Evolutionary conservation across 1,284 basidiomycete genomes (phyloP), one percentile per base, ranked within the genome.

Genomic region (Malassezia restricta): DNA sequence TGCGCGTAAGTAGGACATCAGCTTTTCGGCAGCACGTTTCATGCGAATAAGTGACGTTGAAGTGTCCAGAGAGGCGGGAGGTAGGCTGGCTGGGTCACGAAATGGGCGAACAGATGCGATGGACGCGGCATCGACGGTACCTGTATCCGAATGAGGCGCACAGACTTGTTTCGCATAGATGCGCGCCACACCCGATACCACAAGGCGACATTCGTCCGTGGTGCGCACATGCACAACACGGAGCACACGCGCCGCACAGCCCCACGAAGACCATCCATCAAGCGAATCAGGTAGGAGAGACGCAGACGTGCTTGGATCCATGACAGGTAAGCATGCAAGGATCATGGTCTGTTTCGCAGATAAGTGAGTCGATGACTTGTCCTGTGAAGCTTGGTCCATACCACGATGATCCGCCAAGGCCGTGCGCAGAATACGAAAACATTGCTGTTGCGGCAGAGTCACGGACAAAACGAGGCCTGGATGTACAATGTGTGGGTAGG

Each of bases 401-500:
- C 31, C 47, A 30, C 49, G 46, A 29, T 47, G 53, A 28, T 50
- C 53, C 9, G 63, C 56, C n/a, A 70, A 49, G 9, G 67, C 66
- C 11, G 69, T 64, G 51, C 68, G 67, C 63, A 73, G 63, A n/a
- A 73, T 60, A 40, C 57, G 58, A 37, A 73, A 58, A 8, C 67
- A 64, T 47, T 70, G 61, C 12, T 61, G 58, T 45, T 73, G 68
- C 3, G 62, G 61, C 42, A 71, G 54, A 37, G 65, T 63, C 45
- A 73, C 62, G 40, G 61, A 63, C 42, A 73, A 62, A n/a, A 73
- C 49, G 14, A 73, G 61, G 9, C 63, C 64, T 20, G 70, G 70
- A 49, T 71, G 65, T 29, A 73, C 56, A 14, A 73, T 59, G 28
- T 66, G 61, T 9, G 68, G 68, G 42, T 71, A 71, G 1, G 68